Evolutionary conservation across 164 flowering plant genomes (phyloP).

Genomic region (Stephania cephalantha): DNA sequence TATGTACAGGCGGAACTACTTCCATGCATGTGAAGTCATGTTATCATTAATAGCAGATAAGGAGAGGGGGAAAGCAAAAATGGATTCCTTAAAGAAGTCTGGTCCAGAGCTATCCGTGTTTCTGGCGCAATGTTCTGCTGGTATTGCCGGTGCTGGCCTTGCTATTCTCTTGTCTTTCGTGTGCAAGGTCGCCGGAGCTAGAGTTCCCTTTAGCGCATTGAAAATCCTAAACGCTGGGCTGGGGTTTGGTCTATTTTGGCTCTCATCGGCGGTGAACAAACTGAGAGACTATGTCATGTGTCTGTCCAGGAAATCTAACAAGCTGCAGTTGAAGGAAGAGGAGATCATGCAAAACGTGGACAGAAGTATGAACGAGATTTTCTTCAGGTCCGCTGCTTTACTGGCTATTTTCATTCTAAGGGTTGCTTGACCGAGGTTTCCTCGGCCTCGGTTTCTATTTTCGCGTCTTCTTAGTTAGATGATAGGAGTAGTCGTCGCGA

Average conservation of each 20-base stretch:
- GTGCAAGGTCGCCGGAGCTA: slow-evolving; percentile 41
- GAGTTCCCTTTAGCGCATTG: slow-evolving; percentile 51
- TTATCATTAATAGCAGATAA: slow-evolving; percentile 52
- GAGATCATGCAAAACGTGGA: slow-evolving; percentile 47
- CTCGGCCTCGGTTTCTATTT: not conserved
- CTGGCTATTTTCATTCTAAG: slow-evolving; percentile 49
- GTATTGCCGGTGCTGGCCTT: slow-evolving; percentile 85
- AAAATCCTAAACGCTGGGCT: slow-evolving; percentile 54
- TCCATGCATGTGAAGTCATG: slow-evolving; percentile 82
- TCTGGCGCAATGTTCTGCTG: slow-evolving; percentile 60
- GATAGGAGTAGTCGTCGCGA: not conserved
- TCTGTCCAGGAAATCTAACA: slow-evolving; percentile 40
- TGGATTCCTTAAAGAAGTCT: slow-evolving; percentile 54
- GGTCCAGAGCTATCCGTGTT: slow-evolving; percentile 64
- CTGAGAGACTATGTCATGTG: slow-evolving; percentile 46
- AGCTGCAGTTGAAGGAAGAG: slow-evolving; percentile 43
- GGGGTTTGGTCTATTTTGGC: slow-evolving; percentile 79
- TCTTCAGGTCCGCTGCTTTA: slow-evolving; percentile 60
- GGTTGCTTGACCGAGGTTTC: slow-evolving; percentile 35
- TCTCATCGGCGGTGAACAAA: slow-evolving; percentile 65
- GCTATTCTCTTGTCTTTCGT: slow-evolving; percentile 61
- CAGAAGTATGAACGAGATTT: slow-evolving; percentile 46
- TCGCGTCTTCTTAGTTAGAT: not conserved
- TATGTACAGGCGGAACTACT: slow-evolving; percentile 44
- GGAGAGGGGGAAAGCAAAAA: slow-evolving; percentile 29